Evolutionary conservation across 2,329 filamentous ascomycete species (phyloP).

Genomic region (Neonectria coccinea): DNA sequence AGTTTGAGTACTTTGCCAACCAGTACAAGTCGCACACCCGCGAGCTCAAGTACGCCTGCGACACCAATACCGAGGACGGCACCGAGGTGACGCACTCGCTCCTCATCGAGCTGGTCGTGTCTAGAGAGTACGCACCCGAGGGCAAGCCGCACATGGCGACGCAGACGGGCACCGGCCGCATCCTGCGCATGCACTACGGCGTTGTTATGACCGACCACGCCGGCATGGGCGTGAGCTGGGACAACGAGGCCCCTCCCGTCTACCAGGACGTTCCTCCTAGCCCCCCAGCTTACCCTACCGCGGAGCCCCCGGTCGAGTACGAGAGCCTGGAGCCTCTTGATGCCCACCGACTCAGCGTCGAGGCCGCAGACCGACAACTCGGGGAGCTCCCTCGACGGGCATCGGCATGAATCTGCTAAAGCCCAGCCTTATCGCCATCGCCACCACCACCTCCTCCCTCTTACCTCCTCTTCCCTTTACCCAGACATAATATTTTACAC

Average conservation of each 20-base stretch:
- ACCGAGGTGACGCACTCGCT: slow-evolving; percentile 86
- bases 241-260: slow-evolving; percentile 92
- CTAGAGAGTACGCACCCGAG: slow-evolving; percentile 85
- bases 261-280: slow-evolving; percentile 93
- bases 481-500: slow-evolving; percentile 30
- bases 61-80: slow-evolving; percentile 79
- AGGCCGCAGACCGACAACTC: slow-evolving; percentile 21
- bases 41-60: slow-evolving; percentile 76
- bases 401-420: slow-evolving; percentile 26
- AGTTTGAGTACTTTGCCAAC: slow-evolving; percentile 72
- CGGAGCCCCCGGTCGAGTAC: slow-evolving; percentile 53
- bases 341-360: slow-evolving; percentile 44
- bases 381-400: slow-evolving; percentile 21
- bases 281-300: slow-evolving; percentile 75
- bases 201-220: slow-evolving; percentile 84
- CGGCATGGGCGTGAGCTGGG: slow-evolving; percentile 94
- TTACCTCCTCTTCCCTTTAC: slow-evolving; percentile 27
- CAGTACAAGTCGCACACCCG: slow-evolving; percentile 59
- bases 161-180: slow-evolving; percentile 89
- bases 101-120: slow-evolving; percentile 92
- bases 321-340: slow-evolving; percentile 53
- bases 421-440: not conserved
- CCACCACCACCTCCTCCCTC: slow-evolving; percentile 2
- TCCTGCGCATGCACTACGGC: slow-evolving; percentile 92
- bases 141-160: slow-evolving; percentile 76